These are phyloP conservation scores for Glycyrrhiza uralensis DNA, from an alignment of 306 rosid species.

Conservation along the genomic window DNA sequence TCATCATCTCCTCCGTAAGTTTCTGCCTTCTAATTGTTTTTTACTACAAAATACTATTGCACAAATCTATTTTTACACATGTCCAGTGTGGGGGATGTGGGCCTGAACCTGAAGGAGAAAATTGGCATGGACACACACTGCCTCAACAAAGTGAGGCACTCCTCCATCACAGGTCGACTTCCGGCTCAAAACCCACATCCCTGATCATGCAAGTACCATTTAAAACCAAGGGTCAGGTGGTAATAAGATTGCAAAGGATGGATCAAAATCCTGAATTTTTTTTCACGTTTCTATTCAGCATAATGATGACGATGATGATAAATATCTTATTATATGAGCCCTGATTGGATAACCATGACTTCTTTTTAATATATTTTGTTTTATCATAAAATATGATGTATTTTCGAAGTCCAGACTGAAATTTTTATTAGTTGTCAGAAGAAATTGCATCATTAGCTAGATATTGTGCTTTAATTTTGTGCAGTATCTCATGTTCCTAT, in stretches of 20 bases:
- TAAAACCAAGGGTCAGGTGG: conserved; percentile 3
- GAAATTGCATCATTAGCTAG: not conserved
- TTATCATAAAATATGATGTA: not conserved
- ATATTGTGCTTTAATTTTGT: conserved; percentile 4
- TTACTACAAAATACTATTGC: not conserved
- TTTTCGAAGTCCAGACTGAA: not conserved
- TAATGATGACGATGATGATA: too few species aligned
- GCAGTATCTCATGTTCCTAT: not conserved
- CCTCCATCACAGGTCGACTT: not conserved
- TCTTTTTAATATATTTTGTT: conserved; percentile 8
- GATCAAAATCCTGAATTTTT: not conserved
- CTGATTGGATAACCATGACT: not conserved
- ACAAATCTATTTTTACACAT: conserved; percentile 9
- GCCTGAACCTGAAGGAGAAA: not conserved
- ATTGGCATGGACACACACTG: not conserved
- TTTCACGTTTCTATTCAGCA: not conserved
- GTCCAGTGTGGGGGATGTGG: not conserved
- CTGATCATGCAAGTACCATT: not conserved
- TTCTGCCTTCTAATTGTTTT: conserved; percentile 17
- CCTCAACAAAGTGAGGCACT: conserved; percentile 18
- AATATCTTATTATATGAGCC: not conserved
- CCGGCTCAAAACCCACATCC: not conserved
- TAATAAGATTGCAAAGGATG: conserved; percentile 17
- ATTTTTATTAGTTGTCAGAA: not conserved
- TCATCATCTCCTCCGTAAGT: conserved; percentile 81